Evolutionary conservation across 23 red algal species (phyloP), one percentile per base, ranked within the genome.

Genomic region (Chondrus crispus): DNA sequence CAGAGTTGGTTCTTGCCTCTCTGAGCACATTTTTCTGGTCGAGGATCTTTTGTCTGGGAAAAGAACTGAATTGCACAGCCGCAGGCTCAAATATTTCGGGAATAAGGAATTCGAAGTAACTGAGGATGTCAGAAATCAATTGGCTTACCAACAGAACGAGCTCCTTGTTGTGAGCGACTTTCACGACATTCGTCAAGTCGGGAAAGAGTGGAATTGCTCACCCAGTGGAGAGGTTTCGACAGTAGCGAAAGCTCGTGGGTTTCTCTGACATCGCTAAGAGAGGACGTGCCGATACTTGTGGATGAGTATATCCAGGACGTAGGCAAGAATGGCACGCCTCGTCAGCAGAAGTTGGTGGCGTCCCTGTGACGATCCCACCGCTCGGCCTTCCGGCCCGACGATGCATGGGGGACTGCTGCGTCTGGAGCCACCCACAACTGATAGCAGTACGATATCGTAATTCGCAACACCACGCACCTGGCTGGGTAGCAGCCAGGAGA

Each of bases 141-240:
- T 71, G 18, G 6, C 55, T 28, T 86, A 86, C 40, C 82, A 71
- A 60, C 20, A 48, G 39, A 51, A 3, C 11, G 82, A 86, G 62
- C 82, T 86, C 2, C 33, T 86, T 3, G 57, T 86, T 3, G 28
- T 86, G 32, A 51, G 45, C 7, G 2, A 2, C 54, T 86, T 86
- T 35, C 3, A 66, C 6, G 82, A 86, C 58, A 71, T 86, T 10
- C 57, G 82, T 1, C 55, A 42, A 5, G 45, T 26, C 5, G 3
- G 46, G 1, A 48, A 62, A 12, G 9, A 3, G 32, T 71, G 2
- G 33, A 86, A 49, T 22, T 86, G 26, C 58, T 71, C 30, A 41
- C 69, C 40, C 44, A 86, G 28, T 86, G 82, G 82, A 6, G 82
- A 2, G 82, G 57, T 35, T 86, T 86, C 50, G 47, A 20, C 14